Conservation (phyloP, 2,329 filamentous ascomycete genomes). For the Cadophora gregata region DNA sequence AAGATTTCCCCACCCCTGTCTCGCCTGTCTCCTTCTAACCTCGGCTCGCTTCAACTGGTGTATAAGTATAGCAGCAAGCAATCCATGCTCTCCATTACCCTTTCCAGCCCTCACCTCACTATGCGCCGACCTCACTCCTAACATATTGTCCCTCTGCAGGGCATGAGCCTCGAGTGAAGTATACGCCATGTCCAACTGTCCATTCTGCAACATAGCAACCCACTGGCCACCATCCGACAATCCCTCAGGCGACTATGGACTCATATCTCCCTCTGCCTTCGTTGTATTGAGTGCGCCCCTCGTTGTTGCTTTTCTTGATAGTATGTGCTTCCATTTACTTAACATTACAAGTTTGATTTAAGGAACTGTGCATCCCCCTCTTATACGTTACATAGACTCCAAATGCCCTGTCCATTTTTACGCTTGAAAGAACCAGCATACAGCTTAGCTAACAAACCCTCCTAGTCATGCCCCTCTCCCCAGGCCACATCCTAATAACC, state of each 20-base stretch:
- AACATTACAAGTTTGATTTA: too few relatives aligned
- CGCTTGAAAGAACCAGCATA: neutral
- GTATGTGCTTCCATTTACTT: neutral
- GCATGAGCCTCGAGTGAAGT: neutral
- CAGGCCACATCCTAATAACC: slow-evolving; percentile 82
- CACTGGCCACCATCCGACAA: slow-evolving; percentile 50
- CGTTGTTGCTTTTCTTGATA: slow-evolving; percentile 90
- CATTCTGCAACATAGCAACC: slow-evolving; percentile 66
- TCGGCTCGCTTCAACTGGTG: slow-evolving; percentile 21
- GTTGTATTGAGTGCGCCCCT: slow-evolving; percentile 79
- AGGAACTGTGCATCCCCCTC: too few relatives aligned
- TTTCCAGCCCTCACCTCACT: neutral
- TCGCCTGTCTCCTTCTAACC: slow-evolving; percentile 17
- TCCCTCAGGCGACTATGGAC: slow-evolving; percentile 51
- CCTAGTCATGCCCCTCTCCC: slow-evolving; percentile 75
- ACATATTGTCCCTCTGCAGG: slow-evolving; percentile 21
- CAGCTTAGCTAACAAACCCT: neutral
- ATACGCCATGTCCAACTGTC: slow-evolving; percentile 49
- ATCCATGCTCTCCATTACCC: neutral
- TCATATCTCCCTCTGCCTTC: slow-evolving; percentile 50
- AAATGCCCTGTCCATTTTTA: neutral
- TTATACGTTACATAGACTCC: neutral
- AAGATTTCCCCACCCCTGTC: too few relatives aligned
- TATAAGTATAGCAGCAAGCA: neutral
- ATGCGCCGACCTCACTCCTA: slow-evolving; percentile 31